Conservation (phyloP, 441 rosid genomes). For the Erodium texanum region DNA sequence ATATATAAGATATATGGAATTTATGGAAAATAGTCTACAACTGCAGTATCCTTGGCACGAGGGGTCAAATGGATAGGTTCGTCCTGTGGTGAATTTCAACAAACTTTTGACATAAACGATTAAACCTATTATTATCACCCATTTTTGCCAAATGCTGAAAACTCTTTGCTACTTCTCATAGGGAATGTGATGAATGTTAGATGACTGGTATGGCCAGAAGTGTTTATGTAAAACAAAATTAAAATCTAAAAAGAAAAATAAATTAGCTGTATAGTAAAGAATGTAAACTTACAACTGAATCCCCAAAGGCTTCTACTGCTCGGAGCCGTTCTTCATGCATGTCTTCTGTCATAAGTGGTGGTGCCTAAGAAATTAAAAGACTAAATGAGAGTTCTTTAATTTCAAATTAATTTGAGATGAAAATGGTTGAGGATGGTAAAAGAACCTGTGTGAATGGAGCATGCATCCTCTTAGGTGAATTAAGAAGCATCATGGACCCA, state of each 20-base stretch:
- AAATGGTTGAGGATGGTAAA: slow-evolving; percentile 2
- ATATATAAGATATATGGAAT: background rate
- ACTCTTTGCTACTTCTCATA: slow-evolving; percentile 3
- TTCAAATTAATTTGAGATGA: slow-evolving; percentile 9
- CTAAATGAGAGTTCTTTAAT: slow-evolving; percentile 8
- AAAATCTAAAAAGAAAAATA: background rate
- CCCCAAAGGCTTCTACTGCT: slow-evolving; percentile 80
- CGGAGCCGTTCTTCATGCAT: slow-evolving; percentile 98
- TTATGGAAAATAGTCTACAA: background rate
- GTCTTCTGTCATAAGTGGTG: slow-evolving; percentile 97
- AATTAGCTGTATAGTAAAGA: slow-evolving; percentile 8
- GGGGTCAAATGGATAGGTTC: too few relatives aligned
- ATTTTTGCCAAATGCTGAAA: slow-evolving; percentile 6
- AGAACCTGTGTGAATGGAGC: slow-evolving; percentile 90
- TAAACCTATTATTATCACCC: slow-evolving; percentile 13
- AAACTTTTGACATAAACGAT: background rate
- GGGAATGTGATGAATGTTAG: background rate
- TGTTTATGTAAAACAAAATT: slow-evolving; percentile 1
- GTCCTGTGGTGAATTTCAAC: background rate
- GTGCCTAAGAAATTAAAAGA: slow-evolving; percentile 43
- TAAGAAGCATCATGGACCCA: slow-evolving; percentile 82
- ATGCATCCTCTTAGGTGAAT: slow-evolving; percentile 71
- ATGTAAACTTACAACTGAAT: slow-evolving; percentile 66
- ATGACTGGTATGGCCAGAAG: background rate
- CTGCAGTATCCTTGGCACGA: too few relatives aligned